Evolutionary conservation across 1,139 yeast species (phyloP), one percentile per base, ranked within the genome.

Genomic region (Kodamaea fungicola): DNA sequence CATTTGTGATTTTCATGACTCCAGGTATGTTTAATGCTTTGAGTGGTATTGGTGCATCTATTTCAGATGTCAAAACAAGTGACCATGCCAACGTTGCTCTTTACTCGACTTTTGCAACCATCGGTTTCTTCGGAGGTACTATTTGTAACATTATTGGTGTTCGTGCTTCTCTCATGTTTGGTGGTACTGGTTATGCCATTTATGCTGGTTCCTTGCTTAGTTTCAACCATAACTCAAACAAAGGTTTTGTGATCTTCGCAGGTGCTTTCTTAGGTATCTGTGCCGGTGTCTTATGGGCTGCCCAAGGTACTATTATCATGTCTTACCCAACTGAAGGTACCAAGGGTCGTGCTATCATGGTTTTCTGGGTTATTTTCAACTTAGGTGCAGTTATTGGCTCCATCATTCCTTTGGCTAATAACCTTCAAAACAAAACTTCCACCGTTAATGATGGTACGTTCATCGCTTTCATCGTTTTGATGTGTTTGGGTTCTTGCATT

Each of bases 301-400:
- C 80, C 28, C 83, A 78, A 53, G 81, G 82, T 41, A 62, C 76
- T 31, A 67, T 79, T 33, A 71, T 78, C 48, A 71, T 78, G 69
- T 63, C 78, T 12, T 79, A 79, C 45, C 78, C 83, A 5, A 56
- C 76, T n/a, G 83, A 78, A 55, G 55, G 61, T 34, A 61, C 54
- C 31, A 79, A 78, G 57, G 85, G 82, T 37, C 59, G 62, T 35
- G 78, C 78, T 38, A 67, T 79, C 37, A 65, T 68, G 71, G 55
- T 74, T 16, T 79, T 78, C 56, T 79, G 85, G 85, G 64, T 75
- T 40, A 75, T 79, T 41, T 79, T 79, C 66, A 78, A 78, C 59
- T 59, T 78, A 45, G 85, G 85, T 51, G 81, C 79, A 9, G 83
- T 78, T 37, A 74, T 71, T 43, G 82, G 83, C 38, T 64, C 76